These are phyloP conservation scores for Boletus vermiculosoides DNA, from an alignment of 768 basidiomycete species.

Conservation along the genomic window DNA sequence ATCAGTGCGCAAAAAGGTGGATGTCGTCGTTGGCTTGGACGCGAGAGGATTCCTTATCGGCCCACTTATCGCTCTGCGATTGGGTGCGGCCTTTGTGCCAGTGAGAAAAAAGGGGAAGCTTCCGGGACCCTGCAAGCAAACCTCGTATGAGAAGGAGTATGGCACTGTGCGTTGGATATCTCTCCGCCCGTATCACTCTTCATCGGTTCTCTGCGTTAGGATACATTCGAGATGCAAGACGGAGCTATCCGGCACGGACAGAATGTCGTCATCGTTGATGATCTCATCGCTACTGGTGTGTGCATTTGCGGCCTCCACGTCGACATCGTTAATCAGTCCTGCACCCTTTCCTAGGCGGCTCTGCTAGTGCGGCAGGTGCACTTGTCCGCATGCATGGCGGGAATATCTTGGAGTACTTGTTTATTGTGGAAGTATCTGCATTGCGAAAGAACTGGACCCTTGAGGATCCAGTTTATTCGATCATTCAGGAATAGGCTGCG, in stretches of 20 bases:
- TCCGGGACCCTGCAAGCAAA: constrained; percentile 78
- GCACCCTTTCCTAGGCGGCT: constrained; percentile 61
- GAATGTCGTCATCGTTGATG: constrained; percentile 86
- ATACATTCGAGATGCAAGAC: constrained; percentile 94
- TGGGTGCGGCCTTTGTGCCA: constrained; percentile 94
- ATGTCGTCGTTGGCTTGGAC: constrained; percentile 93
- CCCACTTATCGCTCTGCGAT: constrained; percentile 83
- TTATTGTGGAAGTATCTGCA: constrained; percentile 82
- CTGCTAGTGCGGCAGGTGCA: constrained; percentile 89
- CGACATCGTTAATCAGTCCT: constrained; percentile 6
- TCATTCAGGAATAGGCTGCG: constrained; percentile 62
- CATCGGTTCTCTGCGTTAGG: constrained; percentile 44
- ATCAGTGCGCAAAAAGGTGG: constrained; percentile 65
- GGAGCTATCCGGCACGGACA: constrained; percentile 82
- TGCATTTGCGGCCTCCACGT: not conserved
- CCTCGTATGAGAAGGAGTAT: constrained; percentile 89
- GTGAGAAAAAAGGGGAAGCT: constrained; percentile 93
- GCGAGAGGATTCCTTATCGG: constrained; percentile 95
- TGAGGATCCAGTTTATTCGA: constrained; percentile 79
- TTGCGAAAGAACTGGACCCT: constrained; percentile 73
- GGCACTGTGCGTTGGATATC: constrained; percentile 56
- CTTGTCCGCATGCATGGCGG: constrained; percentile 83
- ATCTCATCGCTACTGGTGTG: constrained; percentile 92
- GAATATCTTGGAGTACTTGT: constrained; percentile 87
- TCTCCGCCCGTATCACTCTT: not conserved